A percentile compares a stretch with the other conserved stretches of the same genome.
Conservation (phyloP, 805 yeast species). For the Isabelozyma rhagii region DNA sequence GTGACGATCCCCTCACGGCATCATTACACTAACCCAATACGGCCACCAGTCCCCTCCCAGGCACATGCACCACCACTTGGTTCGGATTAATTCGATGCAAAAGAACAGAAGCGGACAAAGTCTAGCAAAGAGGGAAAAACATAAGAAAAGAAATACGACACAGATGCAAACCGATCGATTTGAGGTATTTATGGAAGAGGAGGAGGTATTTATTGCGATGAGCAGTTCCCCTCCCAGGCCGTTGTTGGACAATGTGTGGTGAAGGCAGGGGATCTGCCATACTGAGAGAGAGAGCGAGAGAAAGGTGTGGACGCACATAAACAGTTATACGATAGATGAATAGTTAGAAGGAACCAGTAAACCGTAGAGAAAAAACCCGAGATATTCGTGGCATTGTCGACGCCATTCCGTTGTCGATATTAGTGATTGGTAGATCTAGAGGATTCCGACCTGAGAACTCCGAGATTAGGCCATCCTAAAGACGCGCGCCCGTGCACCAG, state of each 20-base stretch:
- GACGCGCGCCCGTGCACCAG: background rate
- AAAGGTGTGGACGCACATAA: too few relatives aligned
- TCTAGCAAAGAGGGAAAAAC: background rate
- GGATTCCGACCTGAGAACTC: background rate
- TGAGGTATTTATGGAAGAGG: background rate
- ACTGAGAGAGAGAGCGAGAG: too few relatives aligned
- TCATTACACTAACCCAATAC: background rate
- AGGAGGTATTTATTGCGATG: background rate
- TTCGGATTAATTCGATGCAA: background rate
- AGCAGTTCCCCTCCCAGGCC: background rate
- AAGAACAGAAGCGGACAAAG: background rate
- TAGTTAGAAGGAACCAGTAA: too few relatives aligned
- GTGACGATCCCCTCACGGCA: background rate
- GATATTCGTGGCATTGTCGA: background rate
- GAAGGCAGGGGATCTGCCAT: background rate
- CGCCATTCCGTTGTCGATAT: too few relatives aligned
- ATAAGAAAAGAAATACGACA: background rate
- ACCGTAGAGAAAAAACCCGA: too few relatives aligned
- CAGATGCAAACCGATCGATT: background rate
- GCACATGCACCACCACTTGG: background rate
- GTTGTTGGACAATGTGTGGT: background rate
- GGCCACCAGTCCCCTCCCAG: background rate
- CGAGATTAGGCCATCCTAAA: background rate
- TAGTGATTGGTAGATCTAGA: background rate
- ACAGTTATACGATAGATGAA: too few relatives aligned